phyloP scores from a whole-genome alignment of 371 early-diverging fungal species.

The Mucor racemosus region DNA sequence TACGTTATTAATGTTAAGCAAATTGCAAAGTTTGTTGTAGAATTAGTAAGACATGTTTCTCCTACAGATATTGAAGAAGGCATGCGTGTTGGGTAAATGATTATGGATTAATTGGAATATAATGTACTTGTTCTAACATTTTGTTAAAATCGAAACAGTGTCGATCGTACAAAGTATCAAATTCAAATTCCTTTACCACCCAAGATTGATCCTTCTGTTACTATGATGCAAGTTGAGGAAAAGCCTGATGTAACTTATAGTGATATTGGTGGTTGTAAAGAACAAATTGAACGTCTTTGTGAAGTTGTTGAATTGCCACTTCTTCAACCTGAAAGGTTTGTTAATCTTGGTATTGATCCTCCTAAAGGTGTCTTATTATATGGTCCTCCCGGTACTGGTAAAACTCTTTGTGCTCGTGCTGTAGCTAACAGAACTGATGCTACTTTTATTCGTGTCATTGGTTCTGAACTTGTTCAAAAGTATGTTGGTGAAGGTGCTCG shows the following conservation, averaged over 20 bases:
- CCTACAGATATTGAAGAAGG: conserved; percentile 99
- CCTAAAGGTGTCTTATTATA: conserved; percentile 99
- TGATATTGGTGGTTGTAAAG: conserved; percentile 99
- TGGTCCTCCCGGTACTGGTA: conserved; percentile 99
- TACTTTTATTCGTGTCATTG: conserved; percentile 99
- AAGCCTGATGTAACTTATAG: conserved; percentile 99
- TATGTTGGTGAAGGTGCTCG: conserved; percentile 99
- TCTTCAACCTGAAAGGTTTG: conserved; percentile 99
- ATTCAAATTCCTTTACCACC: conserved; percentile 95
- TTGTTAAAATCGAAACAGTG: conserved; percentile 55
- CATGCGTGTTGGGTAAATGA: conserved; percentile 95
- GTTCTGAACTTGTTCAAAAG: conserved; percentile 99
- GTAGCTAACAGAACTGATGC: conserved; percentile 99
- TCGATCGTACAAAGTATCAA: conserved; percentile 99
- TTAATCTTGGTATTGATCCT: conserved; percentile 99
- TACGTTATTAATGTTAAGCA: conserved; percentile 99
- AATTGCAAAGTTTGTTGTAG: conserved; percentile 99
- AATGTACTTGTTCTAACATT: neutral
- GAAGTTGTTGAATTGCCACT: conserved; percentile 99
- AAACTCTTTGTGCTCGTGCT: conserved; percentile 99
- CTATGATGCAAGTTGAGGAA: conserved; percentile 99
- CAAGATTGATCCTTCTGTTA: conserved; percentile 95
- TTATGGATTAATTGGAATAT: neutral
- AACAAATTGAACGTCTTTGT: conserved; percentile 99
- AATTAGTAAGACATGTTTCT: conserved; percentile 94